Evolutionary conservation across 2,329 filamentous ascomycete genomes (phyloP).

Genomic region (Mariannaea elegans): DNA sequence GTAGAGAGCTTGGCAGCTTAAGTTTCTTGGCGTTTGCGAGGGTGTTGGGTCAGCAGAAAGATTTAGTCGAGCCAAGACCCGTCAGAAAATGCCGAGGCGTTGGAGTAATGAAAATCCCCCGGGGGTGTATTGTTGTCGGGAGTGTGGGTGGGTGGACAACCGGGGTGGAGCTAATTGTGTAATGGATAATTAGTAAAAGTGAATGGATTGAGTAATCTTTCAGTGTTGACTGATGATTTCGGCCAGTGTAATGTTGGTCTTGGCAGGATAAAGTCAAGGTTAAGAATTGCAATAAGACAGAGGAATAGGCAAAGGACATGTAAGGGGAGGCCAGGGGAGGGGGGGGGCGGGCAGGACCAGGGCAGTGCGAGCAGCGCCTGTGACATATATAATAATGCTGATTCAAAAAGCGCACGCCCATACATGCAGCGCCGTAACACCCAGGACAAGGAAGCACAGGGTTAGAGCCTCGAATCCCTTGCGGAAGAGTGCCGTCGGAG

Average conservation of each 20-base stretch:
- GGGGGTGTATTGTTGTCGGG: slow-evolving; percentile 11
- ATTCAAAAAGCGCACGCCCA: slow-evolving; percentile 32
- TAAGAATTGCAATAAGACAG: neutral
- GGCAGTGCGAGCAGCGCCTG: slow-evolving; percentile 25
- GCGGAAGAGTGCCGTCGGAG: slow-evolving; percentile 41
- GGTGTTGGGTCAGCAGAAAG: slow-evolving; percentile 27
- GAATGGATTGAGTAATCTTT: slow-evolving; percentile 10
- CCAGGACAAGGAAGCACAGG: slow-evolving; percentile 35
- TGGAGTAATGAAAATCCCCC: slow-evolving; percentile 19
- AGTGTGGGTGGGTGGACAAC: too few relatives aligned
- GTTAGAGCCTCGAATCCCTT: slow-evolving; percentile 40
- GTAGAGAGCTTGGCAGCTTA: slow-evolving; percentile 28
- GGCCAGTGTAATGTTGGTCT: too few relatives aligned
- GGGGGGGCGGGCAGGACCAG: neutral
- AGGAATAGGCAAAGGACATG: neutral
- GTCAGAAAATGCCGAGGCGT: slow-evolving; percentile 21
- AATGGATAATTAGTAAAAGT: neutral
- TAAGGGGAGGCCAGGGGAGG: slow-evolving; percentile 2
- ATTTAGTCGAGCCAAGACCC: slow-evolving; percentile 26
- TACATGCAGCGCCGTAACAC: slow-evolving; percentile 35
- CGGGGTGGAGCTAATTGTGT: too few relatives aligned
- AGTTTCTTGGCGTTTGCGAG: slow-evolving; percentile 35
- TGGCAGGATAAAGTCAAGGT: slow-evolving; percentile 8
- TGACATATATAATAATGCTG: slow-evolving; percentile 39
- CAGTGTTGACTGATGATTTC: neutral